A percentile compares a stretch with the other conserved stretches of the same genome.
Conservation (phyloP, 192 early-diverging fungal species). For the Kickxella alabastrina region DNA sequence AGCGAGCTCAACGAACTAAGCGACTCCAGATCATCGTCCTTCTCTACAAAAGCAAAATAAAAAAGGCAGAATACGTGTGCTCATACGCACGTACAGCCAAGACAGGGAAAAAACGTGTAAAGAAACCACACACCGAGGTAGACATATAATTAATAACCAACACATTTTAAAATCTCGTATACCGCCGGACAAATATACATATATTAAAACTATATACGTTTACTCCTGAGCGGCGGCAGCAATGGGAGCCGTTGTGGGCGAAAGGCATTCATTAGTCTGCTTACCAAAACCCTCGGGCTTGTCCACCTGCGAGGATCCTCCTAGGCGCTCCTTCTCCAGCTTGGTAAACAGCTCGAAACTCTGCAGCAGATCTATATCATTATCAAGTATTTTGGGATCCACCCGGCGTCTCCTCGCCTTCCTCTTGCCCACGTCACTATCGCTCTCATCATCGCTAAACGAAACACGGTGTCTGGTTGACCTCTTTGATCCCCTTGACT, state of each 20-base stretch:
- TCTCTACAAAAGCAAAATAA: too few species aligned
- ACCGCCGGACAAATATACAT: too few species aligned
- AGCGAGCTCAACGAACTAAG: background rate
- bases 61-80: too few species aligned
- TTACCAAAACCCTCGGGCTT: conserved; percentile 3
- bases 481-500: conserved; percentile 9
- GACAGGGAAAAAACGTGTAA: background rate
- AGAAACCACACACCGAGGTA: too few species aligned
- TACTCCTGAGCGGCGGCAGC: too few species aligned
- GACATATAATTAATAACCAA: too few species aligned
- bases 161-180: too few species aligned
- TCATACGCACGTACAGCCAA: background rate
- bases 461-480: conserved; percentile 30
- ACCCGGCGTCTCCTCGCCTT: conserved; percentile 27
- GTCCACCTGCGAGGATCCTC: conserved; percentile 3
- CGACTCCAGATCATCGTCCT: background rate
- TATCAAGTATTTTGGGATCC: conserved; percentile 8
- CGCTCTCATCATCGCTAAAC: conserved; percentile 49
- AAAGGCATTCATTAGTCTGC: conserved; percentile 6
- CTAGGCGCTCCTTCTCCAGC: conserved; percentile 32
- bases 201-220: too few species aligned
- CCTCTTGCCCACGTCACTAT: conserved; percentile 9
- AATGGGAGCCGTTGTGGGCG: too few species aligned
- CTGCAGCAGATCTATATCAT: conserved; percentile 39
- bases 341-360: conserved; percentile 39